Base-by-base conservation (phyloP, 768 basidiomycete genomes). In the Atractiella rhizophila region DNA sequence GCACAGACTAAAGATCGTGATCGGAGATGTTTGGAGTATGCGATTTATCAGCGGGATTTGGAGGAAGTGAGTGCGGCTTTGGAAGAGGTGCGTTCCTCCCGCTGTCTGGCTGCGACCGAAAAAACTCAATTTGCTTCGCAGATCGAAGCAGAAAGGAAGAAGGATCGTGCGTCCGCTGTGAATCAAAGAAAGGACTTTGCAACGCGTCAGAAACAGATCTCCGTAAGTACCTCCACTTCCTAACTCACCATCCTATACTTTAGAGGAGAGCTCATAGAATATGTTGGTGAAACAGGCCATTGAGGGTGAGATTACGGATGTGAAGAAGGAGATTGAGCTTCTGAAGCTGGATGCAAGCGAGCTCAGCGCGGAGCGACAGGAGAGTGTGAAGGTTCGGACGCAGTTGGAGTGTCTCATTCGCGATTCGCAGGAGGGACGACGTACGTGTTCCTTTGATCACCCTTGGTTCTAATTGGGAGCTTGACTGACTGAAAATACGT, bases 11-110 rank as follows among this genome's bases (percentile, higher is more conserved):
- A 83, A 56, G 91, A 98, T 56, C 81, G 82, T 58, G 82, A 94
- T 44, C 65, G 88, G 28, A 67, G 88, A 29, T 88, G 83, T 57
- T 63, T 94, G 52, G 91, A 98, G 56, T 96, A 94, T 56, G 82
- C 85, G 0, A 60, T 96, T 47, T 82, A 91, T 59, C 76, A 81
- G 49, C 68, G 78, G 27, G 88, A 98, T 54, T 59, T 94, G 28
- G 73, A 78, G 44, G 88, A 96, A 49, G 83, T 88, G 1, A 71
- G 69, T 0, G 74, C 75, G 39, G 73, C 80, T 0, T 57, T 98
- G 41, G 82, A 79, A 27, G 74, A 80, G 56, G 78, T 91, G 29
- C 71, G 53, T 45, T 21, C 13, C 8, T 42, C 18, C 16, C 13
- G 16, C 29, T 15, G 18, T 28, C 27, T 40, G 25, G 11, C n/a